Base-by-base conservation (phyloP, 805 yeast genomes). In the Sporopachydermia lactativora region DNA sequence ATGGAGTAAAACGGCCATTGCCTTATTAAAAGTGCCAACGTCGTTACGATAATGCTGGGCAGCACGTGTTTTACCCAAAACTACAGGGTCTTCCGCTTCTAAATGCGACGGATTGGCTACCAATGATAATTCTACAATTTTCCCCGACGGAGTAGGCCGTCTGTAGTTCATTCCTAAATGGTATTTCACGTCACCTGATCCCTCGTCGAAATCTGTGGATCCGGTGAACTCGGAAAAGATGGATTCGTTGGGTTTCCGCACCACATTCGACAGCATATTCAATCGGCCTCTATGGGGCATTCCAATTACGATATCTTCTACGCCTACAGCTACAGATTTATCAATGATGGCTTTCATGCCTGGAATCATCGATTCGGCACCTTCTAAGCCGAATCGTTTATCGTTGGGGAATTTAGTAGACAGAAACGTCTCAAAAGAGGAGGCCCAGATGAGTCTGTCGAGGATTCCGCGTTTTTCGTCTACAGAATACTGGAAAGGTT, bases 281-380 rank as follows among this genome's bases (percentile, higher is more conserved):
- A 92, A 72, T 70, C 99, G 80, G 66, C 99, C 99, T 74, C 99
- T 83, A 66, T 92, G 99, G 41, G 99, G 96, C 97, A 92, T 92
- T 69, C 99, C 99, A 53, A 92, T 81, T 54, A 89, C 94, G 46
- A 92, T 78, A 60, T 89, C 97, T 65, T 88, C 96, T 41, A 89
- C 80, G 53, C 99, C 99, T 50, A 82, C 94, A 36, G 55, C 63
- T 39, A 88, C 97, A 37, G 95, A 73, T 50, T 86, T 78, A 64
- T 92, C 99, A 58, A 92, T 86, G 59, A 92, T 62, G 39, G 96
- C 81, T 70, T 92, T 92, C 71, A 92, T 79, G 68, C 97, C 98
- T 37, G 97, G 97, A 39, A 92, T 83, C 54, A 83, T 81, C 39
- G 95, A 71, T 68, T 92, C 99, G 49, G 94, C 95, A 69, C 99